Evolutionary conservation across 441 rosid genomes (phyloP).

Genomic region (Euphorbia celastroides): DNA sequence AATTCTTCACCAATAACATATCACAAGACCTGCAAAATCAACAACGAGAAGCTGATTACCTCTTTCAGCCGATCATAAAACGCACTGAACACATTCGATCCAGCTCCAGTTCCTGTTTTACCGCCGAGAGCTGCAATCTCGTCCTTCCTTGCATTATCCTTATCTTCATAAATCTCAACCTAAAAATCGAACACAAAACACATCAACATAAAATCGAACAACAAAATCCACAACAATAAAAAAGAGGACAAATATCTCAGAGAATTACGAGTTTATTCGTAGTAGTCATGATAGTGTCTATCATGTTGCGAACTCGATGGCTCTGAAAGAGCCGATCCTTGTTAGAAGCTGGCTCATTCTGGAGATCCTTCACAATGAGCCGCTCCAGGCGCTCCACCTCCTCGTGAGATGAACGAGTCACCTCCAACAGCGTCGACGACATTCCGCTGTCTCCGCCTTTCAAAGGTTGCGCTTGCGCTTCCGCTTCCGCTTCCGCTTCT

Average conservation of each 20-base stretch:
- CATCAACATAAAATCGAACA: neutral
- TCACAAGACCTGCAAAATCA: neutral
- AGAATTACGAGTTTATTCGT: slow-evolving; percentile 63
- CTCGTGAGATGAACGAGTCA: slow-evolving; percentile 84
- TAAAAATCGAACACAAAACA: slow-evolving; percentile 11
- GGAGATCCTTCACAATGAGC: slow-evolving; percentile 83
- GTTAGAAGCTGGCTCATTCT: slow-evolving; percentile 56
- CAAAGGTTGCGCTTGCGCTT: neutral
- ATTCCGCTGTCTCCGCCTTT: slow-evolving; percentile 26
- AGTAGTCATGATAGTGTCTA: slow-evolving; percentile 53
- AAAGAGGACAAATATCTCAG: neutral
- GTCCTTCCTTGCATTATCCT: slow-evolving; percentile 81
- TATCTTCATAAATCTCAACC: slow-evolving; percentile 88
- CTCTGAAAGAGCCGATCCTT: slow-evolving; percentile 80
- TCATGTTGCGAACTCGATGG: slow-evolving; percentile 88
- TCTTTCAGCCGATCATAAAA: slow-evolving; percentile 93
- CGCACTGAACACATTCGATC: slow-evolving; percentile 73
- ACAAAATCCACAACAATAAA: neutral
- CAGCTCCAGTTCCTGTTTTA: slow-evolving; percentile 65
- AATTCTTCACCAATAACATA: neutral
- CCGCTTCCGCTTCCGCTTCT: neutral
- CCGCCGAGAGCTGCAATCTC: slow-evolving; percentile 98
- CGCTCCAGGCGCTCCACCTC: slow-evolving; percentile 87
- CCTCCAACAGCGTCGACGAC: slow-evolving; percentile 94
- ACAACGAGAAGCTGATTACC: slow-evolving; percentile 29